Percentiles rank a stretch among this genome's conserved stretches.
Evolutionary conservation across 495 filamentous ascomycete species (phyloP).

Genomic region (Sabuloglossum arenarium): DNA sequence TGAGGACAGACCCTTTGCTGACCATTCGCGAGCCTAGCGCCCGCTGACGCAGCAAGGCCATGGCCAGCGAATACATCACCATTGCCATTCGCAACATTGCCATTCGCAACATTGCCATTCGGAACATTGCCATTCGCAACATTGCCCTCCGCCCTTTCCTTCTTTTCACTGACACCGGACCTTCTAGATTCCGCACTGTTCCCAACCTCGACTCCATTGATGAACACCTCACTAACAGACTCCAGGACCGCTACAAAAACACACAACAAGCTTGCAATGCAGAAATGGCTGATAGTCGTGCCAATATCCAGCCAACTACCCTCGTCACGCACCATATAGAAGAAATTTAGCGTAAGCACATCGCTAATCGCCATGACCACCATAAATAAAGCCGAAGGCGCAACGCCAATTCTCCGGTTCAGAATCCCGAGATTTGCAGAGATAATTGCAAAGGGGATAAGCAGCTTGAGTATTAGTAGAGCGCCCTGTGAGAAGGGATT

Average conservation of each 20-base stretch:
- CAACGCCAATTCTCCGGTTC: conserved; percentile 65
- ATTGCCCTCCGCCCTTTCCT: not conserved
- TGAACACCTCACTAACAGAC: conserved; percentile 63
- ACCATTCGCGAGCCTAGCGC: not conserved
- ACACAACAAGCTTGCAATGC: conserved; percentile 72
- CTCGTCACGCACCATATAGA: conserved; percentile 90
- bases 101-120: not conserved
- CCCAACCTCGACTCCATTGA: conserved; percentile 59
- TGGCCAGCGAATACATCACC: not conserved
- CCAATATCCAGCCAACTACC: conserved; percentile 96
- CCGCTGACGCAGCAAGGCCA: not conserved
- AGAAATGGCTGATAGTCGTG: conserved; percentile 84
- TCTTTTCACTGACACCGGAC: not conserved
- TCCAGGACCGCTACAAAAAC: conserved; percentile 84
- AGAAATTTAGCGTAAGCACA: conserved; percentile 88
- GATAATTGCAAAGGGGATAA: conserved; percentile 87
- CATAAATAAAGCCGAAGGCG: conserved; percentile 79
- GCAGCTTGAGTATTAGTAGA: conserved; percentile 68
- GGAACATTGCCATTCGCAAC: not conserved
- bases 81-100: not conserved
- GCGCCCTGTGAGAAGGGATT: conserved; percentile 83
- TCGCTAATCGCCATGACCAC: conserved; percentile 83
- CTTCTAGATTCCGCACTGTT: conserved; percentile 1
- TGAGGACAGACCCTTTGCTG: not conserved
- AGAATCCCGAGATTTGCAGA: conserved; percentile 85